Conservation (phyloP, 163 green algal genomes). For the Coccomyxa subellipsoidea region DNA sequence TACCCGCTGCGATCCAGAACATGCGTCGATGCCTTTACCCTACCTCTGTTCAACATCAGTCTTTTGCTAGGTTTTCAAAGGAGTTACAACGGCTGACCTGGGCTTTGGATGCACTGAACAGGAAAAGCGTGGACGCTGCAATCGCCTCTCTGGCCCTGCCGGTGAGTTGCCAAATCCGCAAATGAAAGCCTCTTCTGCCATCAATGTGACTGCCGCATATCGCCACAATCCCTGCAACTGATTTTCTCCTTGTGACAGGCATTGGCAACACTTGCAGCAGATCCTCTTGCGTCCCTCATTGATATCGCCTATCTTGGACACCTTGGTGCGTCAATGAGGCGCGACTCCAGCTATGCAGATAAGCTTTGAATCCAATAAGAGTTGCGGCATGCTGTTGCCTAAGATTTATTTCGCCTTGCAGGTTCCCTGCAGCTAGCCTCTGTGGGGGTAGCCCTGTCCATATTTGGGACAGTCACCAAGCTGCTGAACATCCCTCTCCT, state of each 20-base stretch:
- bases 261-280: conserved; percentile 58
- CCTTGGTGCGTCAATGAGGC: conserved; percentile 24
- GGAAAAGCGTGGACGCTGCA: neutral
- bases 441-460: conserved; percentile 52
- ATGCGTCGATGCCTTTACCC: no score
- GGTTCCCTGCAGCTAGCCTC: conserved; percentile 50
- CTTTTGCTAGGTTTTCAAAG: neutral
- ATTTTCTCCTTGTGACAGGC: conserved; percentile 21
- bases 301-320: conserved; percentile 64
- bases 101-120: no score
- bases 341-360: no score
- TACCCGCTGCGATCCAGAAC: neutral
- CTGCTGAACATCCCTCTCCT: conserved; percentile 78
- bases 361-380: neutral
- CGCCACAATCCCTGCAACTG: neutral
- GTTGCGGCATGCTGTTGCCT: neutral
- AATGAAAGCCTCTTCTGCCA: conserved; percentile 9
- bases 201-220: neutral
- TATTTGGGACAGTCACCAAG: conserved; percentile 73
- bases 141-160: conserved; percentile 7
- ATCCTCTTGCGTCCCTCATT: conserved; percentile 58
- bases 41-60: no score
- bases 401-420: no score
- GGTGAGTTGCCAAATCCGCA: neutral
- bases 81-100: no score